Evolutionary conservation across 179 eudicot genomes (phyloP).

Genomic region (Kewa caespitosa): DNA sequence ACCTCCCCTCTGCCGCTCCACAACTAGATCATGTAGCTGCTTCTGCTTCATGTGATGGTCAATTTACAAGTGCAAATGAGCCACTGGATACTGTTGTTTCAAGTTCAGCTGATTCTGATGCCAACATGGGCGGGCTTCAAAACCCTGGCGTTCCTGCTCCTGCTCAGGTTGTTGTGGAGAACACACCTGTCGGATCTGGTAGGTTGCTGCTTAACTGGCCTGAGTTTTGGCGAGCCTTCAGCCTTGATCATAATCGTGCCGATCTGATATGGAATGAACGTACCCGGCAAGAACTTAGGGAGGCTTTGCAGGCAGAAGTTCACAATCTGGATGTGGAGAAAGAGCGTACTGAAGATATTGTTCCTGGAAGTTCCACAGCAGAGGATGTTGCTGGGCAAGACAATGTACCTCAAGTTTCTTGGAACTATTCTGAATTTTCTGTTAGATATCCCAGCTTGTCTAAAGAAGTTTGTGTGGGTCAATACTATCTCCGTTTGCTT

Average conservation of each 20-base stretch:
- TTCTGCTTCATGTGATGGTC: conserved; percentile 43
- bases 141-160: conserved; percentile 73
- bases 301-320: conserved; percentile 93
- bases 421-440: conserved; percentile 94
- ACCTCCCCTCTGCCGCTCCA: conserved; percentile 34
- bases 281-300: conserved; percentile 90
- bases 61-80: conserved; percentile 33
- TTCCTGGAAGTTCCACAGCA: conserved; percentile 55
- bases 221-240: conserved; percentile 96
- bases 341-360: conserved; percentile 93
- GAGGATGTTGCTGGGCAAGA: conserved; percentile 57
- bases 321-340: conserved; percentile 94
- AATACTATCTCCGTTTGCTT: conserved; percentile 91
- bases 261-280: conserved; percentile 99
- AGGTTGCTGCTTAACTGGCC: conserved; percentile 96
- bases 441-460: conserved; percentile 88
- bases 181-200: conserved; percentile 92
- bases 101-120: conserved; percentile 47
- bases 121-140: conserved; percentile 38
- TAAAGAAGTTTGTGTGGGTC: conserved; percentile 99
- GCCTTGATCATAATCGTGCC: conserved; percentile 97
- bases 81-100: conserved; percentile 39
- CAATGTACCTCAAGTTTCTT: conserved; percentile 78
- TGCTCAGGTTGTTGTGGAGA: conserved; percentile 95
- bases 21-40: conserved; percentile 46